Evolutionary conservation across 345 rosid genomes (phyloP).

Genomic region (Gossypium longicalyx): DNA sequence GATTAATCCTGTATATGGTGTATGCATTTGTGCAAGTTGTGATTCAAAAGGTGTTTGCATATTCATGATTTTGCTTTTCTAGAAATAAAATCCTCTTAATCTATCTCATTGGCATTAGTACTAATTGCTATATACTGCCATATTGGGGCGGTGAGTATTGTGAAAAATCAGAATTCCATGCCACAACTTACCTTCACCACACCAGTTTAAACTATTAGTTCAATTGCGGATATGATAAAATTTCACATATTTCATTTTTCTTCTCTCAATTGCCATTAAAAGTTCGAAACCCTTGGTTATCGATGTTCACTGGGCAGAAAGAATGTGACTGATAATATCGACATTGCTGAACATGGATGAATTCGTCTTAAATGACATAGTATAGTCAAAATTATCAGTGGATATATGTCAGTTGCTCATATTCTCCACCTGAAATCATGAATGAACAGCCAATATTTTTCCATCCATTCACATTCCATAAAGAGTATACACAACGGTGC

Average conservation of each 20-base stretch:
- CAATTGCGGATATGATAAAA: not conserved
- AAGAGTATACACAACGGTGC: conserved; percentile 19
- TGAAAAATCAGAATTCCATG: not conserved
- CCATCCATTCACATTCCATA: conserved; percentile 18
- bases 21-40: conserved; percentile 13
- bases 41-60: conserved; percentile 1
- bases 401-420: conserved; percentile 10
- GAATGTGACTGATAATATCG: not conserved
- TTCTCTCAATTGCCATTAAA: too few relatives aligned
- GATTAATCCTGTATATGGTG: conserved; percentile 14
- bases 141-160: not conserved
- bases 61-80: not conserved
- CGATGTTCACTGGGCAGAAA: conserved; percentile 4
- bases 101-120: not conserved
- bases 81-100: too few relatives aligned
- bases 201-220: not conserved
- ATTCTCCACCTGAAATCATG: conserved; percentile 19
- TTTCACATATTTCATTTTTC: too few relatives aligned
- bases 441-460: conserved; percentile 1
- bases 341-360: not conserved
- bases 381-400: conserved; percentile 6
- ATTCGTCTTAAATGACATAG: not conserved
- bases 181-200: conserved; percentile 2
- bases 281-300: not conserved
- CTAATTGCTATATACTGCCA: not conserved